Conservation (phyloP, 805 yeast genomes). For the Cyberlindnera samutprakarnensis region DNA sequence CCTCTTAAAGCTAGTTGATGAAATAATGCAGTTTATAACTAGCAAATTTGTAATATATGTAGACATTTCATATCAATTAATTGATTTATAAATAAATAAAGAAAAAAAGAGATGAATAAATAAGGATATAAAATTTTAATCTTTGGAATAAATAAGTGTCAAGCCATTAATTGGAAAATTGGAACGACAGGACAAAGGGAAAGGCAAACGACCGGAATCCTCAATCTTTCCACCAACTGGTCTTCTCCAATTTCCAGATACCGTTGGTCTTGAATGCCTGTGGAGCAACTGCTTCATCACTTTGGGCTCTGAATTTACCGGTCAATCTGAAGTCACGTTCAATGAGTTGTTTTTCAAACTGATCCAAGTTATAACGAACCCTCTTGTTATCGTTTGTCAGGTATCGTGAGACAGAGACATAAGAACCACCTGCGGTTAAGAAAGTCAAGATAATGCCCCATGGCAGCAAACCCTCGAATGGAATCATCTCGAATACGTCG, state of each 20-base stretch:
- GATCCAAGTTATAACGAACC: constrained; percentile 45
- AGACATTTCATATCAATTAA: not conserved
- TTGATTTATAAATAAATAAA: constrained; percentile 4
- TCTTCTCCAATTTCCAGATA: constrained; percentile 23
- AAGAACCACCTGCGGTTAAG: constrained; percentile 48
- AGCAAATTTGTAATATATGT: too few species aligned
- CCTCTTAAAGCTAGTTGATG: not conserved
- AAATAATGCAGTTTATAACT: not conserved
- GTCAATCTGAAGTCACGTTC: constrained; percentile 74
- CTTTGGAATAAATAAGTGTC: too few species aligned
- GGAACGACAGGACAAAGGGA: not conserved
- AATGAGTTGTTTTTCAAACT: constrained; percentile 45
- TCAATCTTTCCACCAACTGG: constrained; percentile 20
- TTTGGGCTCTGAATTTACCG: constrained; percentile 65
- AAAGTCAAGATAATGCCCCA: constrained; percentile 47
- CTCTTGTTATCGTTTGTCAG: constrained; percentile 43
- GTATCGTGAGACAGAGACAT: constrained; percentile 34
- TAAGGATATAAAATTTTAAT: not conserved
- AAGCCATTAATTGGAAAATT: constrained; percentile 4
- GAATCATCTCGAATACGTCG: constrained; percentile 38
- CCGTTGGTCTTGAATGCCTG: constrained; percentile 72
- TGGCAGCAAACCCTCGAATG: constrained; percentile 62
- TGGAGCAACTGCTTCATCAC: constrained; percentile 61
- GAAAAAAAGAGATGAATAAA: not conserved
- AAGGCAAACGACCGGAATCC: not conserved